A percentile compares a stretch with the other conserved stretches of the same genome.
These are phyloP conservation scores for Fusarium coicis DNA, from an alignment of 2,329 filamentous ascomycete genomes.

Conservation along the genomic window DNA sequence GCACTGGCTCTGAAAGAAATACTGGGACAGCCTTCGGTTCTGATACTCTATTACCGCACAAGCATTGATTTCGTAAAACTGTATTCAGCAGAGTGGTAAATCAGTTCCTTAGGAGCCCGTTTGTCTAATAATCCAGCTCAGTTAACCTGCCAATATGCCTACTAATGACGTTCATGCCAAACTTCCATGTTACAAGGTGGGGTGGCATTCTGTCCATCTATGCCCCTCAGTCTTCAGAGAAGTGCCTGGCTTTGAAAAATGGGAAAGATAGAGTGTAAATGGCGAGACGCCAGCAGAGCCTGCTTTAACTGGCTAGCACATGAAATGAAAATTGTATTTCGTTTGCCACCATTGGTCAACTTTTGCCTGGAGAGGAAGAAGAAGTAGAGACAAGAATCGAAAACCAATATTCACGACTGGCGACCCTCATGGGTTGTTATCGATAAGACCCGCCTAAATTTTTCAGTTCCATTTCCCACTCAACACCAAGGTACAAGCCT, in stretches of 20 bases:
- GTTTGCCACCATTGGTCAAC: not conserved
- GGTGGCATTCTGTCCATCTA: conserved; percentile 9
- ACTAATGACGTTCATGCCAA: not conserved
- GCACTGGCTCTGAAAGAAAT: conserved; percentile 35
- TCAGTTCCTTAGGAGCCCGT: too few relatives aligned
- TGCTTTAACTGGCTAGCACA: not conserved
- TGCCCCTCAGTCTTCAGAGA: conserved; percentile 7
- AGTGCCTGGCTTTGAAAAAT: not conserved
- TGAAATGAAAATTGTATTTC: not conserved
- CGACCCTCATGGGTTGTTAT: conserved; percentile 37
- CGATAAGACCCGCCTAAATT: conserved; percentile 48
- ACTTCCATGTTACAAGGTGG: not conserved
- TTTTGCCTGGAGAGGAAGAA: not conserved
- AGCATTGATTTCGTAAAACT: not conserved
- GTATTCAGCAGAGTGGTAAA: not conserved
- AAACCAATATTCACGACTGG: not conserved
- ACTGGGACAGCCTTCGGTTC: not conserved
- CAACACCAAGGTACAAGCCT: conserved; percentile 34
- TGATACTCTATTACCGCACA: not conserved
- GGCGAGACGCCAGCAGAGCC: not conserved
- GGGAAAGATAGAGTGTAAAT: not conserved
- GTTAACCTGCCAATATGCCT: not conserved
- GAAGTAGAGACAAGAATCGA: not conserved
- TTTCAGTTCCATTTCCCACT: conserved; percentile 42
- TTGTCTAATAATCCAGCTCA: not conserved